phyloP scores from a whole-genome alignment of 2,329 filamentous ascomycete genomes.

The Dactylonectria estremocensis region DNA sequence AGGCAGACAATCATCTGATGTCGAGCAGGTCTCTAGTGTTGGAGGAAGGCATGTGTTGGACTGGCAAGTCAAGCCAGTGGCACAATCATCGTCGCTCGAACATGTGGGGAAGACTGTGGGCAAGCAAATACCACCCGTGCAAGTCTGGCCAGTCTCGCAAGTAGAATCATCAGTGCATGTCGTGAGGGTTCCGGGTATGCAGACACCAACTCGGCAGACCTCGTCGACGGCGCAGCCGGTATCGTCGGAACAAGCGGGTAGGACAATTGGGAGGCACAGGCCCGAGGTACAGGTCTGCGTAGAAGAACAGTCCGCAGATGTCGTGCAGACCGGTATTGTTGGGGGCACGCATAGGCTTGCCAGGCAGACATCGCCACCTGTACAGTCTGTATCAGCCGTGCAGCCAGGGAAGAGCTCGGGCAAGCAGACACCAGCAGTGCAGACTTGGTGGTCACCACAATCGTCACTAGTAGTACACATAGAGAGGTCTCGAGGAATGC shows the following conservation, averaged over 20 bases:
- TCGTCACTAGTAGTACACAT: background rate
- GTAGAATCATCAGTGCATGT: background rate
- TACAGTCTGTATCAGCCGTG: background rate
- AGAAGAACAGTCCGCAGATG: too few relatives aligned
- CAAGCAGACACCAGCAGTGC: conserved; percentile 17
- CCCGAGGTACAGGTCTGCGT: too few relatives aligned
- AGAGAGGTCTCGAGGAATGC: conserved; percentile 9
- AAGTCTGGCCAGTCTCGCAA: conserved; percentile 6
- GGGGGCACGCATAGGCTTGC: too few relatives aligned
- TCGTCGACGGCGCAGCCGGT: background rate
- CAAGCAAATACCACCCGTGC: conserved; percentile 18
- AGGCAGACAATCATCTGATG: background rate
- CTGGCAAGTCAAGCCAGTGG: background rate
- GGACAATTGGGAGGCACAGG: too few relatives aligned
- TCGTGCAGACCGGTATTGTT: too few relatives aligned
- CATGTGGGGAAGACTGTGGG: conserved; percentile 5
- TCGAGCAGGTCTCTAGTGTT: background rate
- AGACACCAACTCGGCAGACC: conserved; percentile 19
- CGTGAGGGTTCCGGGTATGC: conserved; percentile 5
- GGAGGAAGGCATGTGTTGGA: conserved; percentile 14
- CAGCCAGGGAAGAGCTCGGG: background rate
- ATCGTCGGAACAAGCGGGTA: background rate
- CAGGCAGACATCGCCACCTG: too few relatives aligned
- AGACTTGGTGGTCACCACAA: background rate
- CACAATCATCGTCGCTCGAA: background rate